Evolutionary conservation across 345 rosid genomes (phyloP).

Genomic region (Gynandropsis gynandra): DNA sequence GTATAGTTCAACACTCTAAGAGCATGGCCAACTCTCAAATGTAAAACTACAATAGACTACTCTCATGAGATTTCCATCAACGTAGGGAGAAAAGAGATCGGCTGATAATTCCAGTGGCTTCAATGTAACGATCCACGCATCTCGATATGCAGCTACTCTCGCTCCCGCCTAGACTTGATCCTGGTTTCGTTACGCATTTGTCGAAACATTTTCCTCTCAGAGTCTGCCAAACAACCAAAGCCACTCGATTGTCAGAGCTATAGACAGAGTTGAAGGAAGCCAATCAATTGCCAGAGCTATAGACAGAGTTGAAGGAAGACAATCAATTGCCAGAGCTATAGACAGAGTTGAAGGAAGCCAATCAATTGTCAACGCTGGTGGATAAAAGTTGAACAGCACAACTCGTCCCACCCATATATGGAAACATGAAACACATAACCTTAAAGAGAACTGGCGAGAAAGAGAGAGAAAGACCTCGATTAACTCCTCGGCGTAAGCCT

Average conservation of each 20-base stretch:
- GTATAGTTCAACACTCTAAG: no score
- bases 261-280: background rate
- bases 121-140: constrained; percentile 95
- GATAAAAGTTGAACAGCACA: no score
- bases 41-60: no score
- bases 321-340: no score
- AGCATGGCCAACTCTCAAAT: no score
- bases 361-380: no score
- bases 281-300: background rate
- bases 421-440: background rate
- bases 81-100: constrained; percentile 55
- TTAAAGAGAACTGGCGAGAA: background rate
- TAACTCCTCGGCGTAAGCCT: constrained; percentile 77
- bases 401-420: no score
- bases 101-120: constrained; percentile 79
- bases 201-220: constrained; percentile 78
- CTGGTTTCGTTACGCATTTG: constrained; percentile 82
- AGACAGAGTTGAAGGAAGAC: background rate
- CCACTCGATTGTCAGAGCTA: no score
- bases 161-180: constrained; percentile 79
- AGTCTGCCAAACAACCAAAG: constrained; percentile 38
- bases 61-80: constrained; percentile 26
- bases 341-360: background rate
- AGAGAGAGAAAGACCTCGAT: constrained; percentile 41
- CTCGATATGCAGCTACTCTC: constrained; percentile 94